These are phyloP conservation scores for Oryza punctata DNA, from an alignment of 176 grass and related monocot species.

Conservation along the genomic window DNA sequence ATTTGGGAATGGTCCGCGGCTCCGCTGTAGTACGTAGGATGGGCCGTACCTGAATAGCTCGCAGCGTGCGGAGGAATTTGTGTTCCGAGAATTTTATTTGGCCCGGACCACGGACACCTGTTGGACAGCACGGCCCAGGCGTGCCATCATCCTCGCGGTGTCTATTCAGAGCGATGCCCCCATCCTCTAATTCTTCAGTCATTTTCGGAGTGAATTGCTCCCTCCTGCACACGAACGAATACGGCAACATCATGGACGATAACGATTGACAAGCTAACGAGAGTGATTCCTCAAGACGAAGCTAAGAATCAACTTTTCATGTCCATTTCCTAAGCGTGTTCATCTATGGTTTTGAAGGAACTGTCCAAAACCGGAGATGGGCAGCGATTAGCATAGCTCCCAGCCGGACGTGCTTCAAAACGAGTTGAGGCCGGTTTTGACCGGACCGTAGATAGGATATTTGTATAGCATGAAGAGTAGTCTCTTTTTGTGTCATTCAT, in stretches of 20 bases:
- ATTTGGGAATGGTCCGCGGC: no score
- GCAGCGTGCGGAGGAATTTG: not conserved
- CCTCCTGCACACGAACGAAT: not conserved
- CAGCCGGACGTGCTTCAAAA: no score
- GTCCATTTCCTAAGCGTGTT: not conserved
- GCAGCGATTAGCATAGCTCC: no score
- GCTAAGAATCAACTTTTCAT: conserved; percentile 9
- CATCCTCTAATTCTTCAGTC: not conserved
- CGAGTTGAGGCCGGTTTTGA: not conserved
- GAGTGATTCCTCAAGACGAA: not conserved
- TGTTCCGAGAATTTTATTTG: not conserved
- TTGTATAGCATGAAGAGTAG: no score
- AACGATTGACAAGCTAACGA: not conserved
- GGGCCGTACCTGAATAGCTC: not conserved
- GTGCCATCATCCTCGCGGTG: not conserved
- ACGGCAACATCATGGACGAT: not conserved
- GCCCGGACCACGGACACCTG: not conserved
- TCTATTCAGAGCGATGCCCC: not conserved
- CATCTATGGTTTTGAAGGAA: not conserved
- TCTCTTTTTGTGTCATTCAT: no score
- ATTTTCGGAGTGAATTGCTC: not conserved
- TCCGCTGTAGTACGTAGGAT: no score
- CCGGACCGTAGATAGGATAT: no score
- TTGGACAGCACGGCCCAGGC: not conserved
- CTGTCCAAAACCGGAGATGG: not conserved